Base-by-base conservation (phyloP, 805 yeast genomes). In the Lipomyces spencermartinsiae region DNA sequence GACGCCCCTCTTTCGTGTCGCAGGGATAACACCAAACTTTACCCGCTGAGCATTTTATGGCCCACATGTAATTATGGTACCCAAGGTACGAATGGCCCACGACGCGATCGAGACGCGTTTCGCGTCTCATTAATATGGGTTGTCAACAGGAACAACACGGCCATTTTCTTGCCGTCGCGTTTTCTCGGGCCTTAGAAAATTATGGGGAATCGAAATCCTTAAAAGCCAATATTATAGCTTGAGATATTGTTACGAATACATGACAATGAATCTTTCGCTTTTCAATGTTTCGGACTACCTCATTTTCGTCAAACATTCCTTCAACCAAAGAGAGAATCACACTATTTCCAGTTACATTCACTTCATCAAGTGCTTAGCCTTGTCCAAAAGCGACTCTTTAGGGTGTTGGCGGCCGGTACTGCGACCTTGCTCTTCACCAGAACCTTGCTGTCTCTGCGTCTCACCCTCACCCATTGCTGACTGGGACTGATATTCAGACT, bases 281-380 rank as follows among this genome's bases (percentile, higher is more conserved):
- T 19, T 16, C 49, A 43, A 37, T 25, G 43, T 43, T 43, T 43
- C 22, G 12, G n/a, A 16, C 49, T 1, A 43, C 22, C 22, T 16
- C 49, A n/a, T 16, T 6, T 19, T 16, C 3, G 22, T 43, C 1
- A 9, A 19, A 43, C 22, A 43, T 10, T 1, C 49, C 22, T 8
- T 43, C 22, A 43, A 43, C n/a, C 49, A 43, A 43, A 16, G 49
- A 43, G 25, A 43, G 49, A 12, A 43, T 43, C 49, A n/a, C 49
- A 8, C 5, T 8, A 43, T 43, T 16, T 43, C 49, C 49, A 43
- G 16, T 53, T 25, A 22, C 34, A 16, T 53, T 53, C 19, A 53
- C 56, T 53, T 53, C 56, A 53, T 53, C 56, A 53, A 25, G 56
- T 53, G 56, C 56, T 53, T 53, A 53, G 56, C 56, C 56, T 31